phyloP scores from a whole-genome alignment of 2,329 filamentous ascomycete genomes.

The Chaetothyriales sp. region DNA sequence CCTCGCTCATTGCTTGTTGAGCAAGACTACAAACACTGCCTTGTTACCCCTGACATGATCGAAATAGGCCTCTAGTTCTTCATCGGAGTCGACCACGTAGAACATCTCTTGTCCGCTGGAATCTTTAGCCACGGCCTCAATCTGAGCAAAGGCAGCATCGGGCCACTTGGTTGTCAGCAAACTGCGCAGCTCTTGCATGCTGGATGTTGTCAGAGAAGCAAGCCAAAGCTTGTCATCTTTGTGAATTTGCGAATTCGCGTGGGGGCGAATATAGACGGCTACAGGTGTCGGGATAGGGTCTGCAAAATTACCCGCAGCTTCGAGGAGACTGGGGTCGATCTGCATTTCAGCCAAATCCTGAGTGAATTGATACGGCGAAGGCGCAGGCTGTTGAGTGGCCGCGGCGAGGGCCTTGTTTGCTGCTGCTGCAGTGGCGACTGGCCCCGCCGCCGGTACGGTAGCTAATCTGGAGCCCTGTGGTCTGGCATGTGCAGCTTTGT shows the following conservation, averaged over 20 bases:
- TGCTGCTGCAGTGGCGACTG: conserved; percentile 26
- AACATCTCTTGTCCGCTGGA: conserved; percentile 42
- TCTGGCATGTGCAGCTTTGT: conserved; percentile 3
- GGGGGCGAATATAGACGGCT: conserved; percentile 56
- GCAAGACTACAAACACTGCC: conserved; percentile 38
- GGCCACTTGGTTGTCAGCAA: conserved; percentile 49
- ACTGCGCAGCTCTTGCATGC: conserved; percentile 50
- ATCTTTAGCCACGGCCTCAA: conserved; percentile 53
- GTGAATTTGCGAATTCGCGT: conserved; percentile 47
- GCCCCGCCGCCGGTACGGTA: not conserved
- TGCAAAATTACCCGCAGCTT: conserved; percentile 40
- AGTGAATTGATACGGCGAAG: conserved; percentile 6
- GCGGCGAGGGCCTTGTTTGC: conserved; percentile 30
- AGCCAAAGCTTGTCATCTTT: conserved; percentile 45
- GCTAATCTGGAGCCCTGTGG: conserved; percentile 6
- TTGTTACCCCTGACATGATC: conserved; percentile 46
- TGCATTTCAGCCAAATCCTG: conserved; percentile 37
- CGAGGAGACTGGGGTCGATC: conserved; percentile 49
- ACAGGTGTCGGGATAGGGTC: conserved; percentile 26
- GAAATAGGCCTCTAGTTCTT: conserved; percentile 60
- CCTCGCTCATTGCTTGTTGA: conserved; percentile 12
- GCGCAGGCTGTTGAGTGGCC: conserved; percentile 25
- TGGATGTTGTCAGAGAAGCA: conserved; percentile 44
- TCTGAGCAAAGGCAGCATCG: conserved; percentile 42
- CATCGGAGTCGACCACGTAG: conserved; percentile 54